A percentile compares a stretch with the other conserved stretches of the same genome.
Conservation (phyloP, 192 early-diverging fungal species). For the Coemansia sp. region DNA sequence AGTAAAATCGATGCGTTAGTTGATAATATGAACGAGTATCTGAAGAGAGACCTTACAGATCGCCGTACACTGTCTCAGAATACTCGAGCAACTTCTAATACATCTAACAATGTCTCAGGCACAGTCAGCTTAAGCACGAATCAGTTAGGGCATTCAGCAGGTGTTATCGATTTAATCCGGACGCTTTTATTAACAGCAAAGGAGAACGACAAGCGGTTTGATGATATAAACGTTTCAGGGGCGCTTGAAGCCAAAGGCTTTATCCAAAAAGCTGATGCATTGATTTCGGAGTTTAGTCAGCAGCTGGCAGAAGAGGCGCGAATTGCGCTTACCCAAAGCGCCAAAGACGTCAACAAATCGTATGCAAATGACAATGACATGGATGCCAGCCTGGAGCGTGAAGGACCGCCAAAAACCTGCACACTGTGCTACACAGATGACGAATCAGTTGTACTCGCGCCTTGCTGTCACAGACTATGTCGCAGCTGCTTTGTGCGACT, state of each 20-base stretch:
- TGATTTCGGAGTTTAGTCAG: slow-evolving; percentile 7
- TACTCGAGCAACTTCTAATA: background rate
- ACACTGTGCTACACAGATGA: slow-evolving; percentile 45
- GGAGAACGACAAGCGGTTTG: background rate
- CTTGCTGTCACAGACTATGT: slow-evolving; percentile 39
- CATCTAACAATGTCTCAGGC: background rate
- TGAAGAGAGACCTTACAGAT: background rate
- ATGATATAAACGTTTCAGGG: slow-evolving; percentile 1
- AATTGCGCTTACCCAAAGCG: background rate
- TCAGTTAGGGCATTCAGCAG: background rate
- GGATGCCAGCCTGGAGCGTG: no score
- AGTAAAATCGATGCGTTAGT: background rate
- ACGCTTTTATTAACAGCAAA: background rate
- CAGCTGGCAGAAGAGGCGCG: slow-evolving; percentile 13
- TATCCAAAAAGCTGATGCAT: background rate
- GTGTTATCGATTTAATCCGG: background rate
- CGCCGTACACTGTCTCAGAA: background rate
- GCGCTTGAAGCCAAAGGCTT: background rate
- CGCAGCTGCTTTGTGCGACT: slow-evolving; percentile 29
- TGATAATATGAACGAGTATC: background rate
- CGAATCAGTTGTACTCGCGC: slow-evolving; percentile 27
- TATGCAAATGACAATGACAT: background rate
- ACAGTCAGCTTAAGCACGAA: background rate
- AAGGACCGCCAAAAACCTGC: slow-evolving; percentile 4
- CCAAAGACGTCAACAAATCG: background rate